Base-by-base conservation (phyloP, 169 alveolate species). In the Plasmodium relictum region DNA sequence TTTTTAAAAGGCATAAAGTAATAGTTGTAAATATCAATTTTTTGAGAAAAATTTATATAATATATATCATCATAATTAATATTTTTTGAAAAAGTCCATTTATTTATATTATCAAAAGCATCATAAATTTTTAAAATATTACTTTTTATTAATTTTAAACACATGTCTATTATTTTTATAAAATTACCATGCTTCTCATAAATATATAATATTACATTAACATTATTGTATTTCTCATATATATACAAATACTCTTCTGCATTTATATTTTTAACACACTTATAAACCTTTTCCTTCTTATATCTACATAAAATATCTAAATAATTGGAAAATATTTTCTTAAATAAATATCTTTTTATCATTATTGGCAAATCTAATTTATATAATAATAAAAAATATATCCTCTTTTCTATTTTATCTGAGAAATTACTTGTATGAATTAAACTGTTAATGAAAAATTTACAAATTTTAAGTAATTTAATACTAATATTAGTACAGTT, bases 1-100 rank as follows among this genome's bases (percentile, higher is more conserved):
- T 58, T 63, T 68, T 76, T 76, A 16, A 76, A 52, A 8, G 89
- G 89, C 69, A 76, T 76, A 41, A 54, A 8, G 48, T 50, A 48
- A 45, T 62, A 63, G 16, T 63, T 24, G 14, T 76, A 76, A 2
- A 76, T 22, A 39, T 76, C 89, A 18, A 76, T 8, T 31, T 56
- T 31, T 0, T 14, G 10, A 26, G 68, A 63, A 65, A 76, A 76
- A 8, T 42, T 63, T 12, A 76, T 70, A 12, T 24, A 42, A 56
- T 22, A 76, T 5, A 76, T 37, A 63, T 76, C 89, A 65, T 56
- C 89, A 56, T 76, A 76, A 0, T 42, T 63, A 6, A 76, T 14
- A 8, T 37, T 70, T 68, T 48, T 18, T 52, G 76, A 54, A 20
- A 76, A 65, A 1, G 7, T n/a, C 39, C 66, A 62, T 22, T 74